Base-by-base conservation (phyloP, 108 stramenopile species). In the Epithemia pelagica region DNA sequence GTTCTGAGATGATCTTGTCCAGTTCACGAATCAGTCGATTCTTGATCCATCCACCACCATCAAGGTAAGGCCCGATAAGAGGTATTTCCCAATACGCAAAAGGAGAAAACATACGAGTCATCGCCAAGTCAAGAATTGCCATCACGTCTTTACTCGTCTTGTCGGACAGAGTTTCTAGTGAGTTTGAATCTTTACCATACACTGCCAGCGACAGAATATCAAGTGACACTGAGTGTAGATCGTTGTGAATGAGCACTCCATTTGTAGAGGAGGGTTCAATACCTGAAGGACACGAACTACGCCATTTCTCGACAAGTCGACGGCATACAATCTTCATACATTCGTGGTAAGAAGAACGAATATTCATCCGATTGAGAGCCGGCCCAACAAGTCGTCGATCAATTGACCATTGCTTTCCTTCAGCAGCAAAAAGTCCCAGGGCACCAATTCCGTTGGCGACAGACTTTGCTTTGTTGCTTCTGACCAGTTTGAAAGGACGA, bases 151-250 rank as follows among this genome's bases (percentile, higher is more conserved):
- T 5, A 26, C 56, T 27, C 56, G 26, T 23, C 22, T 26, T 3
- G 21, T 27, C 26, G 21, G 22, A 23, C 22, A 26, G 21, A 7
- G 22, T n/a, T 23, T 57, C 26, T 5, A 57, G 22, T 26, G 26
- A 57, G 30, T 70, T 31, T 8, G 62, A 8, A 30, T 70, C 69
- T 54, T 29, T 63, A 23, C 30, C 61, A 62, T 30, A 70, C 2
- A 52, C 61, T 19, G 59, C 69, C 2, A 70, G 46, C 28, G 69
- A 61, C 1, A 70, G 59, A 58, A 70, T 46, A 63, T 70, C 69
- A 15, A 63, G 8, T 2, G 62, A 52, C n/a, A 32, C 33, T 3
- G 52, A 52, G 10, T 62, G 25, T 20, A 70, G 26, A 29, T 52
- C 46, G 30, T 70, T n/a, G 28, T 63, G 51, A 29, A 63, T 70